Evolutionary conservation across 768 basidiomycete species (phyloP).

Genomic region (Boletus barrowsii): DNA sequence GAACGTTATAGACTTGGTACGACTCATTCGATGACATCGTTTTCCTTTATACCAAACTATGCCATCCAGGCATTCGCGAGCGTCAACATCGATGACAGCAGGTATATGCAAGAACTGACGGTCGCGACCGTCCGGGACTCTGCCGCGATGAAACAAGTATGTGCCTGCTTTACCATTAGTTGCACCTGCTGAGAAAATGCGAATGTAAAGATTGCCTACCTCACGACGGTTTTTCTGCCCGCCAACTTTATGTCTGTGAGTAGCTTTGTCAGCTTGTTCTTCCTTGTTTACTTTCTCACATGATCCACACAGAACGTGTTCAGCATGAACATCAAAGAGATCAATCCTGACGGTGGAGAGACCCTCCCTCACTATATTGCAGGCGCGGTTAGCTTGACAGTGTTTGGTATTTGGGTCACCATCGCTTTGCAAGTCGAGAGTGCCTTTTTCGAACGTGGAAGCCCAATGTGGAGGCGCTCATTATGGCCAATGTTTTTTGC

Average conservation of each 20-base stretch:
- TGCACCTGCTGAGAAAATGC: neutral
- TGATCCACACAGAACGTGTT: slow-evolving; percentile 41
- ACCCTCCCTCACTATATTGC: slow-evolving; percentile 40
- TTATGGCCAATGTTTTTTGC: slow-evolving; percentile 21
- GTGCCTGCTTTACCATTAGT: slow-evolving; percentile 25
- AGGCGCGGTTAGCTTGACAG: slow-evolving; percentile 44
- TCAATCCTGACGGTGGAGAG: slow-evolving; percentile 28
- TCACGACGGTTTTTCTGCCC: slow-evolving; percentile 63
- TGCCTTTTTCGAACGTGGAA: slow-evolving; percentile 13
- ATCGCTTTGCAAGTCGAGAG: slow-evolving; percentile 46
- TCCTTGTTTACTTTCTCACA: neutral
- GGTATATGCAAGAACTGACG: slow-evolving; percentile 49
- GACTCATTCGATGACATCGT: neutral
- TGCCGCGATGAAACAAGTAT: slow-evolving; percentile 36
- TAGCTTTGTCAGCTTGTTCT: neutral
- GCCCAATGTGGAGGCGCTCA: slow-evolving; percentile 16
- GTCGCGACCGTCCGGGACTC: slow-evolving; percentile 42
- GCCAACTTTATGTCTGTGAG: slow-evolving; percentile 42
- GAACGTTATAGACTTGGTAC: slow-evolving; percentile 35
- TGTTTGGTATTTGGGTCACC: slow-evolving; percentile 52
- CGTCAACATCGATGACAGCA: slow-evolving; percentile 57
- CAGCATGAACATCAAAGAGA: slow-evolving; percentile 53
- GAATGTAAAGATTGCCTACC: slow-evolving; percentile 36
- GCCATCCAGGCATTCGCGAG: slow-evolving; percentile 50
- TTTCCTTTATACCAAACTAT: neutral